Base-by-base conservation (phyloP, 768 basidiomycete species). In the Boletus sp. region DNA sequence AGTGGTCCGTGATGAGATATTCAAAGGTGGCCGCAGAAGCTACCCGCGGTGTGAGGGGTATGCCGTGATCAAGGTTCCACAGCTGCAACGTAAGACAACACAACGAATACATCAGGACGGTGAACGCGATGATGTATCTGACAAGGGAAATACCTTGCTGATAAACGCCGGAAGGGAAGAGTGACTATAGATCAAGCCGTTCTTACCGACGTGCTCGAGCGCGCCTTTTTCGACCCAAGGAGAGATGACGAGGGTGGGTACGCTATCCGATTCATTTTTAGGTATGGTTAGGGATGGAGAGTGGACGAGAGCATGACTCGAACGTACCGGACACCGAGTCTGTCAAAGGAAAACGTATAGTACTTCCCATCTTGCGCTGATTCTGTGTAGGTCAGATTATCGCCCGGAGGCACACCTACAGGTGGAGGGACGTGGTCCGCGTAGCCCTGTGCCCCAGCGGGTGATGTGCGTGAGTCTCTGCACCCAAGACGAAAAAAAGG, bases 341-440 rank as follows among this genome's bases (percentile, higher is more conserved):
- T 59, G 15, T 69, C 60, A 36, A 67, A 67, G 9, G 50, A 44
- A 46, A 67, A 64, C 8, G 60, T 69, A 24, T 67, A 67, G 12
- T 42, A 24, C 28, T 44, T 18, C 17, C 66, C 62, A 18, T 67
- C 66, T 30, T 54, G 49, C 1, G 66, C 67, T 0, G 2, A 11
- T 32, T 67, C 67, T 4, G 64, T 69, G 30, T 66, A 67, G 12
- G 64, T 69, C 6, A 69, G 33, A 9, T 63, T 4, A 15, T 69
- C 67, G 1, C 66, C 67, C 0, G 67, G 56, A 36, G 67, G 59
- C 29, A 69, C 62, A 7, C 64, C 64, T 0, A 60, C 59, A 7
- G 62, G 64, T 4, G 67, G 67, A 0, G 67, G 7, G 0, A 67
- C 67, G 12, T 67, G 67, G 41, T 67, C 67, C 0, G 67, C 67